Base-by-base conservation (phyloP, 1,284 basidiomycete genomes). In the Ganoderma lingzhi region DNA sequence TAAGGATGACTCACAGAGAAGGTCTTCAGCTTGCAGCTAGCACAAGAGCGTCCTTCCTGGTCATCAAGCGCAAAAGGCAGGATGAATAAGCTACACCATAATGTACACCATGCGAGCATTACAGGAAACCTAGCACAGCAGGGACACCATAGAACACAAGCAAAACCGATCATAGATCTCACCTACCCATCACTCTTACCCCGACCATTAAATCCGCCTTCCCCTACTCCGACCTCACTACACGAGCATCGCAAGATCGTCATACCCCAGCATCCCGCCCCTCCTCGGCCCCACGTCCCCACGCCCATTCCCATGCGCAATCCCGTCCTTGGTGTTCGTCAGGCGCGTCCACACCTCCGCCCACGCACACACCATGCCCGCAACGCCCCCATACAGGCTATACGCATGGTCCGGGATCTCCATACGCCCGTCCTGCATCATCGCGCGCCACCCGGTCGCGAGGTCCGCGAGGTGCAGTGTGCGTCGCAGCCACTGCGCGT, bases 281-380 rank as follows among this genome's bases (percentile, higher is more conserved):
- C 67, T 55, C 63, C 64, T 60, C 37, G 58, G 45, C 51, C 28
- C 73, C 6, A 72, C 76, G 51, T 63, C 17, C 41, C n/a, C 68
- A 35, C 41, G 60, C 37, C 70, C 69, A 30, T 67, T 69, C 28
- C 62, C 67, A 61, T 60, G 39, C 62, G 37, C 39, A 10, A 63
- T 48, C 53, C 66, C 66, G 6, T 65, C 60, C 66, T 59, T 67
- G n/a, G 6, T 6, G 30, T 55, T 70, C 64, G 63, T 71, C 67
- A 87, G 65, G 61, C 82, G 77, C 58, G 74, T 75, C 28, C 86
- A 71, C 17, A 87, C 78, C 72, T 86, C 86, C 17, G 80, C 82
- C 84, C 85, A 88, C 19, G 86, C 87, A 70, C 84, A 85, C 72
- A 87, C 88, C 83, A 87, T 85, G 19, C 88, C 88, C 14, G 85